A percentile compares a stretch with the other conserved stretches of the same genome.
Conservation (phyloP, 768 basidiomycete genomes). For the Brasilioporus rufonigricans region DNA sequence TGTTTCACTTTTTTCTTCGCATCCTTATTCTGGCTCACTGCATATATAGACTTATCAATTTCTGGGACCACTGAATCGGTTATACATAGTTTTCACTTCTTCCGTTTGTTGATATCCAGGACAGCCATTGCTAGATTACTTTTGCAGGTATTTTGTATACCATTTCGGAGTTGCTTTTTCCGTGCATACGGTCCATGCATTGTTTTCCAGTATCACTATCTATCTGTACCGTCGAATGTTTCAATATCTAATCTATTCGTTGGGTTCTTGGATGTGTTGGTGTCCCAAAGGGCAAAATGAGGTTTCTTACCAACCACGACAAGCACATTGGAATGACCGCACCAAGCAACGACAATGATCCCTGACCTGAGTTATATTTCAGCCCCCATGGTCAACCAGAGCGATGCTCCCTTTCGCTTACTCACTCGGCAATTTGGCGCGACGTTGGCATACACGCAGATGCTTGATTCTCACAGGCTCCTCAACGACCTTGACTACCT, state of each 20-base stretch:
- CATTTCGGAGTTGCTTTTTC: constrained; percentile 5
- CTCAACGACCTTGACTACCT: constrained; percentile 64
- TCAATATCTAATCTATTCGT: constrained; percentile 18
- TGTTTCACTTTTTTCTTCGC: constrained; percentile 3
- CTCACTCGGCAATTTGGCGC: constrained; percentile 62
- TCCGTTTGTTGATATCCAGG: constrained; percentile 24
- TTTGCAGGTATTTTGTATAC: constrained; percentile 20
- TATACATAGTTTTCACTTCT: constrained; percentile 1
- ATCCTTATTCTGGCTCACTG: constrained; percentile 6
- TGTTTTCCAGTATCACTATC: constrained; percentile 2
- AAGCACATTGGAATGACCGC: background rate
- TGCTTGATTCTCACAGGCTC: constrained; percentile 64
- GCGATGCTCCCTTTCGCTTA: constrained; percentile 70
- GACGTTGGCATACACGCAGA: constrained; percentile 73
- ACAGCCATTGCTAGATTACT: constrained; percentile 24
- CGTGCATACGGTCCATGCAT: background rate
- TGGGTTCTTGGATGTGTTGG: too few species aligned
- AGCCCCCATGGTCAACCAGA: constrained; percentile 81
- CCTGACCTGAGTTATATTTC: constrained; percentile 43
- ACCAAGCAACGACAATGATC: constrained; percentile 11
- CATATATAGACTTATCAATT: constrained; percentile 13
- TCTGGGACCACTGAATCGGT: constrained; percentile 6
- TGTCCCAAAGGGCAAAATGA: too few species aligned
- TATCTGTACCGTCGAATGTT: constrained; percentile 14
- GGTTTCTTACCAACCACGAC: background rate